Base-by-base conservation (phyloP, 108 stramenopile genomes). In the Nitzschia putrida region DNA sequence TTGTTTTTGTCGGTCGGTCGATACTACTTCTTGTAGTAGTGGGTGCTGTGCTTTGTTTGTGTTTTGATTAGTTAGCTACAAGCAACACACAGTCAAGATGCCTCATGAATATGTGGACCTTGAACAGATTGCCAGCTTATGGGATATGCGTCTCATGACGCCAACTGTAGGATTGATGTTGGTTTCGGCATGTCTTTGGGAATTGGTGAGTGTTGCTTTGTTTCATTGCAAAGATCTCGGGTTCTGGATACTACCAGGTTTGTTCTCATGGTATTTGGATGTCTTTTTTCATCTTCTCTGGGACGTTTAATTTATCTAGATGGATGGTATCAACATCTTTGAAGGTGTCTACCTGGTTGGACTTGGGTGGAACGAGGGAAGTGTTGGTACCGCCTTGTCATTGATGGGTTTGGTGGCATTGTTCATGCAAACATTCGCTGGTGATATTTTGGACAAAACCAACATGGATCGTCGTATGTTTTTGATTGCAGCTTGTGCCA, bases 341-440 rank as follows among this genome's bases (percentile, higher is more conserved):
- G 85, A 93, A 70, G 93, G 93, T 12, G 88, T 94, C 40, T 94
- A 94, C 64, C 71, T 94, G 37, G 90, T 94, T 5, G 78, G 77
- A 3, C 52, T 94, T 21, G 93, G 90, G 68, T 94, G 93, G 93
- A 91, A 91, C 66, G 93, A 91, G 59, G 85, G 88, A 21, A 71
- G 79, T 47, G 85, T 94, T 10, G 93, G 93, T 34, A 80, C 83
- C 2, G 93, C 93, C 60, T 80, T 94, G 16, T 69, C 73, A 26
- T 65, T 88, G 25, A 94, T 94, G 93, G 90, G 93, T 10, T 83
- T 94, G 52, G 91, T 90, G 3, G 86, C 88, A 0, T 53, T 94
- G 12, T 43, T 91, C 0, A 81, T 88, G 7, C 93, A 94, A 79
- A 89, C 90, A 13, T 71, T 86, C 54, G 93, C 93, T 5, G 93